Conservation (phyloP, 768 basidiomycete species). For the Amanita rubescens region DNA sequence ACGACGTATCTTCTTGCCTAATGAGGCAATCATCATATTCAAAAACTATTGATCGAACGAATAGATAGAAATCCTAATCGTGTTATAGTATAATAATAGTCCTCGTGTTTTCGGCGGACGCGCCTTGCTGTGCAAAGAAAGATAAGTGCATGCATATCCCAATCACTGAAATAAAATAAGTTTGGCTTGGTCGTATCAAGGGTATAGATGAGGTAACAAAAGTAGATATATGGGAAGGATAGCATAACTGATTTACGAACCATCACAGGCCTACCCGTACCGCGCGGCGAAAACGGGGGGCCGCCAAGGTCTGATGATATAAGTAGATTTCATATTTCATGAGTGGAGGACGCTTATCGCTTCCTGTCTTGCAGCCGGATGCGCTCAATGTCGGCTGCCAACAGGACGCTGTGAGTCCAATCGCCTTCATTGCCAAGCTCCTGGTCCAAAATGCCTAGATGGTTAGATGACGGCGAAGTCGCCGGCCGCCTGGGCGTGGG, state of each 20-base stretch:
- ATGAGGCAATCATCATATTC: not conserved
- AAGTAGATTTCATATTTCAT: not conserved
- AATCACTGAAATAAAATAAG: not conserved
- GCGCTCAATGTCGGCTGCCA: slow-evolving; percentile 53
- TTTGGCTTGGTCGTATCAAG: not conserved
- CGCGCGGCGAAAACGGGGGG: not conserved
- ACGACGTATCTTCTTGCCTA: not conserved
- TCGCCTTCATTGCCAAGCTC: slow-evolving; percentile 43
- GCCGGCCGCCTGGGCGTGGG: slow-evolving; percentile 18
- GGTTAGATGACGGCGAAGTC: slow-evolving; percentile 35
- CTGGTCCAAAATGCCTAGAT: slow-evolving; percentile 39
- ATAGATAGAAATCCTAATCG: not conserved
- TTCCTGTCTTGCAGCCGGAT: slow-evolving; percentile 16
- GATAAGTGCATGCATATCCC: slow-evolving; percentile 6
- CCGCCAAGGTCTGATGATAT: not conserved
- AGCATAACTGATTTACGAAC: not conserved
- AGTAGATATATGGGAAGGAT: not conserved
- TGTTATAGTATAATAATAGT: slow-evolving; percentile 6
- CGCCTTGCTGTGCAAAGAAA: not conserved
- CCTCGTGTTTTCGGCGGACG: slow-evolving; percentile 3
- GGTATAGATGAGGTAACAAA: slow-evolving; percentile 7
- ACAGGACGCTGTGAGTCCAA: slow-evolving; percentile 69
- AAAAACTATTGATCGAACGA: too few relatives aligned
- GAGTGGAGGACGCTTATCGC: not conserved
- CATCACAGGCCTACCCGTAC: not conserved